Evolutionary conservation across 2,329 filamentous ascomycete species (phyloP), one percentile per base, ranked within the genome.

Genomic region (Lecanicillium sp.): DNA sequence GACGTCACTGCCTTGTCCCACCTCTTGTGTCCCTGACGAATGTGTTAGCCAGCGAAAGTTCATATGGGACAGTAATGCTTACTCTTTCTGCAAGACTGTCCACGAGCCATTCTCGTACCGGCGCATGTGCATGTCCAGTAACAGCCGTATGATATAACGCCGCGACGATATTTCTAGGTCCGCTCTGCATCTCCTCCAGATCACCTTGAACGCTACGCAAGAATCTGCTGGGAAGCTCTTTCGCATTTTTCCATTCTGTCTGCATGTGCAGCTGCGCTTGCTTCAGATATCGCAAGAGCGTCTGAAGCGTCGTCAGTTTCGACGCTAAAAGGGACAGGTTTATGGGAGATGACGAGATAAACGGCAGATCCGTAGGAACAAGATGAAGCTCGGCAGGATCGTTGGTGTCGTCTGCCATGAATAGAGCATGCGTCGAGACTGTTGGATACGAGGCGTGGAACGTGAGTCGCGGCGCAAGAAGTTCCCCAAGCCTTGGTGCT

Each of bases 1-100:
- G 81, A 80, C 2, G 79, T 76, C 2, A 94, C 86, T 5, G 87
- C 84, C 60, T 91, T 94, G 54, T 97, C 90, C 93, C 93, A 98
- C 41, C 93, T 77, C 66, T 95, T 96, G 58, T 95, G 87, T 1
- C 90, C 90, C 85, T 93, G 43, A 17, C 15, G 21, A 32, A 48
- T 53, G 44, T 44, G 33, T 41, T 36, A 33, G 42, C 12, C 9
- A 19, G 17, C 24, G 19, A 42, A 20, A 1, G 44, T 27, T 19
- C 3, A 15, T 14, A 9, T 29, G 23, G 21, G 17, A 24, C 9
- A 2, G 24, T 21, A 10, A 20, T 15, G 64, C 78, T 59, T 71
- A 90, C 87, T 53, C 87, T 74, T 60, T 94, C 88, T 7, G 82
- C 80, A 24, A 96, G 69, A 54, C 86, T 86, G 59, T 95, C 89